Conservation (phyloP, 2,329 filamentous ascomycete genomes). For the Colletotrichum sp. region DNA sequence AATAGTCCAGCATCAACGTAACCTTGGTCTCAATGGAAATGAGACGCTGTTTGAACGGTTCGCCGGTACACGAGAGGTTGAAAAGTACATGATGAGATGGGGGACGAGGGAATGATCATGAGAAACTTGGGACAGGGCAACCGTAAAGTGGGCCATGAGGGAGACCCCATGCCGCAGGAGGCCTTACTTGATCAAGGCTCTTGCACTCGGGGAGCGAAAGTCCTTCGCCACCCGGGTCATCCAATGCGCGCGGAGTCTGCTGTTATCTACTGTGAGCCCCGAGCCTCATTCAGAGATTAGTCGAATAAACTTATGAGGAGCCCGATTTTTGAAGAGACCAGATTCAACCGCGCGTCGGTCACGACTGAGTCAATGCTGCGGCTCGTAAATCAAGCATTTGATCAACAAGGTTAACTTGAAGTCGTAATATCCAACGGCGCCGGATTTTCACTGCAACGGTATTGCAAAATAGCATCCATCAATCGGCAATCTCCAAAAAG, state of each 20-base stretch:
- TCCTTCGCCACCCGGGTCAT: background rate
- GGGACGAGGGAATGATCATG: background rate
- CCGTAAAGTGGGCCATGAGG: background rate
- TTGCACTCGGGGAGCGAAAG: background rate
- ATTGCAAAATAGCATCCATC: background rate
- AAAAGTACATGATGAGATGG: constrained; percentile 21
- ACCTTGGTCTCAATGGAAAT: constrained; percentile 12
- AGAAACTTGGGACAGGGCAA: background rate
- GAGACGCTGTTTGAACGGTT: constrained; percentile 15
- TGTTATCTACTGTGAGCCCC: background rate
- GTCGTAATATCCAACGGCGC: no score
- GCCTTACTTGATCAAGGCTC: background rate
- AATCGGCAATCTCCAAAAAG: fast-evolving
- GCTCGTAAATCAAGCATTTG: background rate
- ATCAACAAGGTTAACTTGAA: background rate
- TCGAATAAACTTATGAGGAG: background rate
- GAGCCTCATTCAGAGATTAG: no score
- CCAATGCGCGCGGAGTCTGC: background rate
- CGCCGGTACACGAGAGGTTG: constrained; percentile 21
- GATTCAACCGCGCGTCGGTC: background rate
- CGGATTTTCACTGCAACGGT: no score
- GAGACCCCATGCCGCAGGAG: background rate
- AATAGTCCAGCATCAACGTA: background rate
- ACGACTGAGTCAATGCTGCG: background rate
- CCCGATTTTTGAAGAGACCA: background rate